Percentiles rank a stretch among this genome's conserved stretches.
These are phyloP conservation scores for Elsinoe necatrix DNA, from an alignment of 2,329 filamentous ascomycete species.

Conservation along the genomic window DNA sequence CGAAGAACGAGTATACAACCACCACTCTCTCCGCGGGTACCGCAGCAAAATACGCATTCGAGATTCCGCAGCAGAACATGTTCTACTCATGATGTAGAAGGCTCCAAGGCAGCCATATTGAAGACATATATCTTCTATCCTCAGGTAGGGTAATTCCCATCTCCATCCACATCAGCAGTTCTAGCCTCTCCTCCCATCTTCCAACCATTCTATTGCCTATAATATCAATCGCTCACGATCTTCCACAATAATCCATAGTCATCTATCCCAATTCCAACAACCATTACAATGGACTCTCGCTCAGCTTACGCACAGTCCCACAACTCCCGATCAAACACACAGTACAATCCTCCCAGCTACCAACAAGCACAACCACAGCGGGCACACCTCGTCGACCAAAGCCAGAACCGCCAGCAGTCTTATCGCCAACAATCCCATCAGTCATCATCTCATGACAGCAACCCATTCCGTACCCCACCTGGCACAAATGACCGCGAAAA, in stretches of 20 bases:
- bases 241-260: neutral
- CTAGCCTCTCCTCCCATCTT: neutral
- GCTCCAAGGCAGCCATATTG: constrained; percentile 1
- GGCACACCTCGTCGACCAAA: neutral
- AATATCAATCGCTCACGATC: neutral
- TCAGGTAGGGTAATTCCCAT: neutral
- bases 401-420: neutral
- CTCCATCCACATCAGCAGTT: neutral
- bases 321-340: neutral
- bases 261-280: neutral
- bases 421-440: neutral
- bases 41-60: neutral
- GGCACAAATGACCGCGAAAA: neutral
- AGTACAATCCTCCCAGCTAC: neutral
- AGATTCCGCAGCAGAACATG: neutral
- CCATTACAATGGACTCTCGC: neutral
- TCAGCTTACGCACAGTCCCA: neutral
- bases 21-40: neutral
- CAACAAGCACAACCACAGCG: neutral
- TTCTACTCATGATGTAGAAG: neutral
- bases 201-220: neutral
- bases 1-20: neutral
- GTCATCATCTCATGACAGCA: neutral
- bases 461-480: neutral
- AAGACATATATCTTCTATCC: neutral